These are phyloP conservation scores for Ramaria sp. DNA, from an alignment of 768 basidiomycete genomes.

Conservation along the genomic window DNA sequence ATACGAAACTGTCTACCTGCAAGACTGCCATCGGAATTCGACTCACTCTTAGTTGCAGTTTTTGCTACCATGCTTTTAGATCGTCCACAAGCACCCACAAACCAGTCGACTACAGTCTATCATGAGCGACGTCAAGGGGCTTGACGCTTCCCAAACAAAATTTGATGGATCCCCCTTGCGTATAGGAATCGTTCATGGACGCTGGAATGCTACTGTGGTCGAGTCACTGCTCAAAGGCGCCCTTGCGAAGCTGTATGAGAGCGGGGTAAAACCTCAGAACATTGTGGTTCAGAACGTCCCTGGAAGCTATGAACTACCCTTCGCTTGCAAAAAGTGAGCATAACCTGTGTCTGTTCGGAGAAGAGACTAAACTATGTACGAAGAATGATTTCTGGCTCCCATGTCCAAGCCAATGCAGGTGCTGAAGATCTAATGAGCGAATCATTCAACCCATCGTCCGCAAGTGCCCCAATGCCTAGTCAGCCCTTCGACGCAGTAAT, in stretches of 20 bases:
- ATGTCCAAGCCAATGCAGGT: slow-evolving; percentile 65
- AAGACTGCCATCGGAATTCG: slow-evolving; percentile 18
- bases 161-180: slow-evolving; percentile 78
- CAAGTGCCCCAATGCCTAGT: slow-evolving; percentile 29
- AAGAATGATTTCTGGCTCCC: slow-evolving; percentile 85
- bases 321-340: slow-evolving; percentile 71
- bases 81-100: slow-evolving; percentile 1
- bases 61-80: background rate
- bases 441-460: slow-evolving; percentile 23
- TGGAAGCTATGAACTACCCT: slow-evolving; percentile 89
- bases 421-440: slow-evolving; percentile 75
- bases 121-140: slow-evolving; percentile 68
- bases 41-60: slow-evolving; percentile 27
- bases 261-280: slow-evolving; percentile 82
- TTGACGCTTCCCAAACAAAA: slow-evolving; percentile 42
- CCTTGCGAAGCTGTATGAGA: slow-evolving; percentile 65
- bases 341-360: slow-evolving; percentile 3
- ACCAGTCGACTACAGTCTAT: background rate
- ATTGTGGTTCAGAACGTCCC: slow-evolving; percentile 89
- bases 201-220: slow-evolving; percentile 90
- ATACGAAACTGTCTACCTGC: background rate
- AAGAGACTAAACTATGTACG: slow-evolving; percentile 1
- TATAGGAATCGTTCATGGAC: slow-evolving; percentile 86
- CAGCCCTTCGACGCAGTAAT: slow-evolving; percentile 91
- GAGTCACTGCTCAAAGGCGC: slow-evolving; percentile 77